Percentiles rank a stretch among this genome's conserved stretches.
phyloP scores from a whole-genome alignment of 768 basidiomycete genomes.

The Kwoniella shandongensis region DNA sequence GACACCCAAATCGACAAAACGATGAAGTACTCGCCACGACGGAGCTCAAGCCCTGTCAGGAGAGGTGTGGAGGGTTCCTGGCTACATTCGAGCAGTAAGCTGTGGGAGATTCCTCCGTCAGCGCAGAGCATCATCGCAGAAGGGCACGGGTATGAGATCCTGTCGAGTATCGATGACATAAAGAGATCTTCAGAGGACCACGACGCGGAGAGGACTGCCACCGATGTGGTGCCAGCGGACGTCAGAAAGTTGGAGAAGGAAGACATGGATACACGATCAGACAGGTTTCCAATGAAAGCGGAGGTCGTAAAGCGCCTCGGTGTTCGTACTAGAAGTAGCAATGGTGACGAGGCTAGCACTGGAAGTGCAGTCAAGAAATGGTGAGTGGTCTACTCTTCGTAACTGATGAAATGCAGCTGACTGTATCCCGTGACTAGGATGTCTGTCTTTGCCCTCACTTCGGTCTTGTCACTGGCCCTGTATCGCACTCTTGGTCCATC shows the following conservation, averaged over 20 bases:
- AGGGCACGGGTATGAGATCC: conserved; percentile 8
- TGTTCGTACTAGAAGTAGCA: no score
- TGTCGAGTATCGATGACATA: conserved; percentile 9
- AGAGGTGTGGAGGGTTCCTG: conserved; percentile 17
- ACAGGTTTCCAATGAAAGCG: no score
- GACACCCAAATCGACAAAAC: not conserved
- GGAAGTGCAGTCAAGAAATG: conserved; percentile 13
- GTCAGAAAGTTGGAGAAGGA: no score
- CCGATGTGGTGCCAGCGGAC: no score
- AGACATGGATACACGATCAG: no score
- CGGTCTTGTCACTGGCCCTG: conserved; percentile 15
- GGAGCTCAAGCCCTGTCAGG: conserved; percentile 10
- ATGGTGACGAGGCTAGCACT: no score
- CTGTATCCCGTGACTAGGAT: conserved; percentile 5
- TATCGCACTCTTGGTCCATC: conserved; percentile 13
- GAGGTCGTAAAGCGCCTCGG: no score
- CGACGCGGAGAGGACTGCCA: not conserved
- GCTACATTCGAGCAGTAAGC: conserved; percentile 14
- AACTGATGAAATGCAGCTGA: not conserved
- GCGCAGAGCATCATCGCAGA: not conserved
- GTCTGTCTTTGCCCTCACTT: conserved; percentile 19
- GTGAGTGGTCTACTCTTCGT: conserved; percentile 2
- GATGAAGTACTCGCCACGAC: conserved; percentile 1
- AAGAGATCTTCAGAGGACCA: no score
- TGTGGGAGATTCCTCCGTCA: conserved; percentile 5